Conservation (phyloP, 1,284 basidiomycete species). For the Ceraceosorus guamensis region DNA sequence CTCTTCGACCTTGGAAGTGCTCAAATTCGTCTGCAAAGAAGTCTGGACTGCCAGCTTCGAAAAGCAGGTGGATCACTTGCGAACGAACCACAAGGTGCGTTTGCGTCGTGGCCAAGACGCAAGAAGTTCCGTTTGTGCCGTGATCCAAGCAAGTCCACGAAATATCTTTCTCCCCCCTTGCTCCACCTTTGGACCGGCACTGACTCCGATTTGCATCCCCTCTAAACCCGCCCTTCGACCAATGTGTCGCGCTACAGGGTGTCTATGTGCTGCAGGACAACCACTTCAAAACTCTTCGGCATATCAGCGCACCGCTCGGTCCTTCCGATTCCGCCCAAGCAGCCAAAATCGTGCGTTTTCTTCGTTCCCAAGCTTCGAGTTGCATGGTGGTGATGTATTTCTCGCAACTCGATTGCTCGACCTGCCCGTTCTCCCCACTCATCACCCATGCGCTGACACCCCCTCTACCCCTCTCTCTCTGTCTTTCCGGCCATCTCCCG, state of each 20-base stretch:
- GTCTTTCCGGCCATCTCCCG: too few relatives aligned
- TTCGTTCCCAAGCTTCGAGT: neutral
- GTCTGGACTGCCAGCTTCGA: constrained; percentile 81
- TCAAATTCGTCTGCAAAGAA: constrained; percentile 95
- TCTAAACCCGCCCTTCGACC: too few relatives aligned
- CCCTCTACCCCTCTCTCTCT: too few relatives aligned
- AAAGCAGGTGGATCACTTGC: constrained; percentile 88
- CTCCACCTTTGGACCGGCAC: too few relatives aligned
- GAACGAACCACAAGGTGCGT: constrained; percentile 80
- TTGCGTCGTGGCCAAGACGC: neutral
- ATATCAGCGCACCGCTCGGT: constrained; percentile 62
- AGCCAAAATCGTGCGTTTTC: constrained; percentile 1
- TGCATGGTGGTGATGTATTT: neutral
- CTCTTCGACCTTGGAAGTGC: constrained; percentile 73
- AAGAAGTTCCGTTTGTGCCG: neutral
- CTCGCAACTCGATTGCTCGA: too few relatives aligned
- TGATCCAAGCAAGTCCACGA: too few relatives aligned
- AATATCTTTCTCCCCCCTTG: neutral
- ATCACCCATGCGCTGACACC: too few relatives aligned
- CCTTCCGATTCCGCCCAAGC: constrained; percentile 59
- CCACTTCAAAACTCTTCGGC: constrained; percentile 71
- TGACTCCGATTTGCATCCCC: too few relatives aligned
- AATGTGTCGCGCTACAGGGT: too few relatives aligned
- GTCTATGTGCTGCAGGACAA: constrained; percentile 90
- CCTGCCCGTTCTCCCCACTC: too few relatives aligned